phyloP scores from a whole-genome alignment of 345 rosid species.

The Physaria fendleri region DNA sequence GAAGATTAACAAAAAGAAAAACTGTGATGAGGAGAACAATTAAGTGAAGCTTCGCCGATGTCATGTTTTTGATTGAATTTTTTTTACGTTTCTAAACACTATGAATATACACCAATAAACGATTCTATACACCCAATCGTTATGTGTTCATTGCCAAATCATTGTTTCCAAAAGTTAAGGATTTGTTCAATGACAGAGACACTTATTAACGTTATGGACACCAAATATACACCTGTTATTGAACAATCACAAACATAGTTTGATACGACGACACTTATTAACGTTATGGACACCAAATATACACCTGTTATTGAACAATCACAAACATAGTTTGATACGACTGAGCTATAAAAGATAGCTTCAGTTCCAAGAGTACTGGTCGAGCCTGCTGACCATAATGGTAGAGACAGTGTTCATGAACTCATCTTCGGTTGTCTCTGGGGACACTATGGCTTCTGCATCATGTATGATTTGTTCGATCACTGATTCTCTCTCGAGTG shows the following conservation, averaged over 20 bases:
- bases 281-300: neutral
- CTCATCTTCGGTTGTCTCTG: slow-evolving; percentile 48
- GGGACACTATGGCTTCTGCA: slow-evolving; percentile 47
- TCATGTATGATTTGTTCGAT: slow-evolving; percentile 60
- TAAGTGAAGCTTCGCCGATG: neutral
- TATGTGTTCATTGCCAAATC: slow-evolving; percentile 4
- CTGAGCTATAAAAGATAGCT: neutral
- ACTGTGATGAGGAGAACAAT: neutral
- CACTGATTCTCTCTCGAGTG: slow-evolving; percentile 45
- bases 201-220: slow-evolving; percentile 11
- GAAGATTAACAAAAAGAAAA: neutral
- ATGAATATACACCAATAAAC: no score
- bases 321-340: neutral
- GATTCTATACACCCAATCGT: neutral
- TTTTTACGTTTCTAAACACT: no score
- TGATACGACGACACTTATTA: neutral
- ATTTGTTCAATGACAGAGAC: slow-evolving; percentile 21
- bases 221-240: neutral
- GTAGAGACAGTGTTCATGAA: slow-evolving; percentile 44
- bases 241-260: slow-evolving; percentile 1
- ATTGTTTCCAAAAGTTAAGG: slow-evolving; percentile 7
- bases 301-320: slow-evolving; percentile 1
- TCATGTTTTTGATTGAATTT: neutral
- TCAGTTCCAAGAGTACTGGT: slow-evolving; percentile 28
- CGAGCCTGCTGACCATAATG: slow-evolving; percentile 51